These are phyloP conservation scores for Angomonas desouzai DNA, from an alignment of 208 protist species.

Conservation along the genomic window DNA sequence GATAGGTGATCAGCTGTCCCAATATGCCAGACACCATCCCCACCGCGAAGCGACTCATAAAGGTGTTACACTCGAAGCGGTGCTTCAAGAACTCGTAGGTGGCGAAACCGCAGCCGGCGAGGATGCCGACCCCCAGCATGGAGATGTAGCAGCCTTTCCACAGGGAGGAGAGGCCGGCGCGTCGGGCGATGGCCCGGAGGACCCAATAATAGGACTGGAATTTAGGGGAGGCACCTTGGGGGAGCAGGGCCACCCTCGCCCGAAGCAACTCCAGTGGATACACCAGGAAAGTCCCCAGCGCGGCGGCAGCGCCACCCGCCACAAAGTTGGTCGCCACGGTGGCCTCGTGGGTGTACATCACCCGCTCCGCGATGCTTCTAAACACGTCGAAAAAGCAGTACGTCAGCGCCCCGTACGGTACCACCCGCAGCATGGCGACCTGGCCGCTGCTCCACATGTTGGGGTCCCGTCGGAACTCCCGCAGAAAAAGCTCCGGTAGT, in stretches of 20 bases:
- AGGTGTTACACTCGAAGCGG: constrained; percentile 51
- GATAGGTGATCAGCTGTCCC: constrained; percentile 83
- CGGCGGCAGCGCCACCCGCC: constrained; percentile 80
- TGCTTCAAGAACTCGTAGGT: constrained; percentile 87
- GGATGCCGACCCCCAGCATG: constrained; percentile 79
- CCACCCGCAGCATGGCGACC: constrained; percentile 90
- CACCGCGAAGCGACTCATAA: constrained; percentile 52
- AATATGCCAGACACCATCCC: constrained; percentile 68
- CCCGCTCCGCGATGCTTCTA: constrained; percentile 60
- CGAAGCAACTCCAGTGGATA: constrained; percentile 93
- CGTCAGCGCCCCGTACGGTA: constrained; percentile 91
- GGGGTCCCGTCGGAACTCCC: constrained; percentile 60
- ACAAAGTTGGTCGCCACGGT: constrained; percentile 73
- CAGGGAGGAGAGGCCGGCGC: constrained; percentile 48
- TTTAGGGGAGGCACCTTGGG: constrained; percentile 28
- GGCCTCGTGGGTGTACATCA: constrained; percentile 68
- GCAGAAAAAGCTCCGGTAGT: constrained; percentile 23
- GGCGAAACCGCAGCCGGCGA: constrained; percentile 89
- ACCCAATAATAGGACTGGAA: constrained; percentile 77
- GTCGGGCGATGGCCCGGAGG: constrained; percentile 55
- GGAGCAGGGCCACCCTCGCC: constrained; percentile 63
- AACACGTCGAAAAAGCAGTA: constrained; percentile 92
- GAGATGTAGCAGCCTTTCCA: constrained; percentile 85
- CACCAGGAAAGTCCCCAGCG: constrained; percentile 72
- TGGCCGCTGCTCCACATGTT: constrained; percentile 87